Conservation (phyloP, 23 red algal species). For the Chondrus crispus region DNA sequence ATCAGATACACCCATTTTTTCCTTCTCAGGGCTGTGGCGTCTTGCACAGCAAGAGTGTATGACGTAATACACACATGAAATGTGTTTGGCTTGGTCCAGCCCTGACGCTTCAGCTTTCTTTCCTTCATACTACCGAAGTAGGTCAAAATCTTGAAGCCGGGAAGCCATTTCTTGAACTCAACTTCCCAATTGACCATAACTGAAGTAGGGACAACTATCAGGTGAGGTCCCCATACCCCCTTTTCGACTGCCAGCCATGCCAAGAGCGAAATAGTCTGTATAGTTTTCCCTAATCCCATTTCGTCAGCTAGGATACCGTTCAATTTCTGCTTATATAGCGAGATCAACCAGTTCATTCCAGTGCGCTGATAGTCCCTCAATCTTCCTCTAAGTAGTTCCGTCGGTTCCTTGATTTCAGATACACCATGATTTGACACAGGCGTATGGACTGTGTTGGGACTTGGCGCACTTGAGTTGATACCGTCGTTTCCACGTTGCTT, state of each 20-base stretch:
- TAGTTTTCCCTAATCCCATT: constrained; percentile 98
- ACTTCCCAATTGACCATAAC: constrained; percentile 97
- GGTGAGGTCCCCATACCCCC: constrained; percentile 81
- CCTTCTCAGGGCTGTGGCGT: constrained; percentile 57
- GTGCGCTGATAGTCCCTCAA: constrained; percentile 78
- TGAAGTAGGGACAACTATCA: constrained; percentile 93
- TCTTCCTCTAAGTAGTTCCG: constrained; percentile 62
- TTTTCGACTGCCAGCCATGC: constrained; percentile 80
- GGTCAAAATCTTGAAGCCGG: constrained; percentile 79
- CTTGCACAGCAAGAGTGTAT: constrained; percentile 82
- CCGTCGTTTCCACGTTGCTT: no score
- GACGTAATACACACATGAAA: constrained; percentile 95
- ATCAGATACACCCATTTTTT: constrained; percentile 93
- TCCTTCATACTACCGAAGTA: constrained; percentile 84
- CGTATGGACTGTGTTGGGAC: neutral
- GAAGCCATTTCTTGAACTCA: constrained; percentile 94
- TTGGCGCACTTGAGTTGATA: no score
- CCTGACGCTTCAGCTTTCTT: constrained; percentile 66
- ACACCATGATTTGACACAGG: no score
- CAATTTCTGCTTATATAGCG: constrained; percentile 76
- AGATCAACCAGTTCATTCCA: constrained; percentile 86
- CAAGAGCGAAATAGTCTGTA: constrained; percentile 90
- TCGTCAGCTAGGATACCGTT: constrained; percentile 98
- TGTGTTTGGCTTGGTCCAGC: constrained; percentile 80
- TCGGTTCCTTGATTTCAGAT: no score